These are phyloP conservation scores for Aureobasidium musti DNA, from an alignment of 2,329 filamentous ascomycete species.

Conservation along the genomic window DNA sequence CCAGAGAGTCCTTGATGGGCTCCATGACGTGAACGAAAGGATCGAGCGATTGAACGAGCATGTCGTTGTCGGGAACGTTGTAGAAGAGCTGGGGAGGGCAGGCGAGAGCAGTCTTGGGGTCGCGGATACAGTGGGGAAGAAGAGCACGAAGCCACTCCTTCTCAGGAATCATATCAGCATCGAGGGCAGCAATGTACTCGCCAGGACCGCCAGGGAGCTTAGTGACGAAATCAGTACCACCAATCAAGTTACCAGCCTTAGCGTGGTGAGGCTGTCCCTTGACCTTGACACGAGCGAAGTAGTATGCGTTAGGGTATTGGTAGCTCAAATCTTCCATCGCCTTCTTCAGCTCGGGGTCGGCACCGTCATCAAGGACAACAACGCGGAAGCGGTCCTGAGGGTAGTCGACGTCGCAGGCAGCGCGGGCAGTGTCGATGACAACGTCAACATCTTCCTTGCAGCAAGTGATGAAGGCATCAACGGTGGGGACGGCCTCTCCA, in stretches of 20 bases:
- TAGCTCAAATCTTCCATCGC: constrained; percentile 42
- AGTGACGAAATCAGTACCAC: constrained; percentile 45
- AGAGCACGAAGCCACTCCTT: constrained; percentile 60
- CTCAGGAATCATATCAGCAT: constrained; percentile 69
- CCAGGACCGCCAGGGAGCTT: constrained; percentile 33
- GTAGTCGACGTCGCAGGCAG: constrained; percentile 46
- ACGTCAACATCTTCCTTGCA: constrained; percentile 49
- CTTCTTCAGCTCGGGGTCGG: constrained; percentile 41
- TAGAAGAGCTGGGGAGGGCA: constrained; percentile 65
- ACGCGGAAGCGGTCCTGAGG: constrained; percentile 44
- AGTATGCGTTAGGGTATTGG: constrained; percentile 46
- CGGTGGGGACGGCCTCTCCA: constrained; percentile 42
- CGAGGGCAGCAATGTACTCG: constrained; percentile 58
- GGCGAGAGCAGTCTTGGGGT: constrained; percentile 60
- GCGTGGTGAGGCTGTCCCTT: constrained; percentile 48
- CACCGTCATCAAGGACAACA: constrained; percentile 47
- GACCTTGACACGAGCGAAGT: constrained; percentile 49
- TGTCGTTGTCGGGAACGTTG: constrained; percentile 61
- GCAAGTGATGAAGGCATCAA: constrained; percentile 50
- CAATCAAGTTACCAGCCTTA: constrained; percentile 67
- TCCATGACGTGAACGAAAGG: constrained; percentile 60
- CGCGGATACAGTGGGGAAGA: constrained; percentile 59
- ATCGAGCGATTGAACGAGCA: constrained; percentile 60
- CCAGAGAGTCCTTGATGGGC: constrained; percentile 49
- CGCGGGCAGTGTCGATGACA: constrained; percentile 46